A percentile compares a stretch with the other conserved stretches of the same genome.
These are phyloP conservation scores for Mollisia scopiformis DNA, from an alignment of 2,329 filamentous ascomycete species.

Conservation along the genomic window DNA sequence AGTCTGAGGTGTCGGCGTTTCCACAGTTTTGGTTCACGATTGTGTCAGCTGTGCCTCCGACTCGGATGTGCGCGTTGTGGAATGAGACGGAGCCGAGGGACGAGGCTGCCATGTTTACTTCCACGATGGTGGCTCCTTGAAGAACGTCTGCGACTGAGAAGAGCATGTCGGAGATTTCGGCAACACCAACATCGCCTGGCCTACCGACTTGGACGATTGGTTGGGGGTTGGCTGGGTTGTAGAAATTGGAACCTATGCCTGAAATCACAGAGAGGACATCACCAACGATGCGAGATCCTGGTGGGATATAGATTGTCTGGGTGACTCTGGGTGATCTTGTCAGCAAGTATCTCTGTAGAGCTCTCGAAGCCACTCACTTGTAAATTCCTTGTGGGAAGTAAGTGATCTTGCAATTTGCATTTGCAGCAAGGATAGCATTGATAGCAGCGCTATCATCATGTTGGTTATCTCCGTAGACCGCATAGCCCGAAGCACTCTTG, in stretches of 20 bases:
- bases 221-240: constrained; percentile 44
- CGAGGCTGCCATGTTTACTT: constrained; percentile 48
- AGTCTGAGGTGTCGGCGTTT: constrained; percentile 55
- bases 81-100: background rate
- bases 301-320: constrained; percentile 47
- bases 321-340: constrained; percentile 38
- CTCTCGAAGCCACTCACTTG: constrained; percentile 9
- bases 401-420: constrained; percentile 48
- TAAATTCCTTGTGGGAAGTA: constrained; percentile 61
- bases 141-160: constrained; percentile 37
- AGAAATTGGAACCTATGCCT: constrained; percentile 45
- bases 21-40: constrained; percentile 15
- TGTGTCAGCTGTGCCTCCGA: constrained; percentile 45
- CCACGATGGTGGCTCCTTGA: constrained; percentile 48
- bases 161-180: constrained; percentile 66
- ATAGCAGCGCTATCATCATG: constrained; percentile 63
- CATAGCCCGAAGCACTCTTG: constrained; percentile 33
- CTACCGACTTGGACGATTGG: constrained; percentile 54
- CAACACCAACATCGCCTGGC: constrained; percentile 54
- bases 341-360: background rate
- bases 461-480: constrained; percentile 52
- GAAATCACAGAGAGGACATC: constrained; percentile 44
- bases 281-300: constrained; percentile 42
- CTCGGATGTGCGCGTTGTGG: constrained; percentile 31
- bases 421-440: constrained; percentile 57